Conservation (phyloP, 768 basidiomycete genomes). For the Boletus pseudopeckii region DNA sequence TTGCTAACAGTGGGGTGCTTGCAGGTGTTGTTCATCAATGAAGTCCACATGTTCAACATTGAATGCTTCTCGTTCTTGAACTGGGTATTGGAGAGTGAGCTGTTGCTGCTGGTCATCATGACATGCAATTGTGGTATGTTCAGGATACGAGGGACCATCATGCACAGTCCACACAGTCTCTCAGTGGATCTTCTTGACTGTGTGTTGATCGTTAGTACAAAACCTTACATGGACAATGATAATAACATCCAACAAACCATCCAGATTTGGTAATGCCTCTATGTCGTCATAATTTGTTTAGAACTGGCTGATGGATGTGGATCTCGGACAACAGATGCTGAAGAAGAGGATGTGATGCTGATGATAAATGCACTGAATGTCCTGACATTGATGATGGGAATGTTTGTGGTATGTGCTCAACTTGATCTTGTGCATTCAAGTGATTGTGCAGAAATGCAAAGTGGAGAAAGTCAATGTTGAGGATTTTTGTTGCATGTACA, state of each 20-base stretch:
- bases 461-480: no score
- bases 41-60: constrained; percentile 98
- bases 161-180: constrained; percentile 91
- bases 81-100: constrained; percentile 88
- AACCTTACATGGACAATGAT: constrained; percentile 46
- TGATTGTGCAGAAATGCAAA: constrained; percentile 63
- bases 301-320: not conserved
- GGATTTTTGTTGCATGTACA: no score
- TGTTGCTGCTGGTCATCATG: constrained; percentile 94
- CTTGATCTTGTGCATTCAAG: constrained; percentile 87
- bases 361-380: constrained; percentile 68
- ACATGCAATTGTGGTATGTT: constrained; percentile 59
- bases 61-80: constrained; percentile 99
- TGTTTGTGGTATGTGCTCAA: constrained; percentile 93
- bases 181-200: constrained; percentile 93
- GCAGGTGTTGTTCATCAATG: constrained; percentile 95
- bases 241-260: constrained; percentile 70
- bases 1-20: not conserved
- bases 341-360: constrained; percentile 93
- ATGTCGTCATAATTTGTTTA: not conserved
- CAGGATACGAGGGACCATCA: constrained; percentile 91
- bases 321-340: constrained; percentile 49
- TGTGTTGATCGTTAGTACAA: constrained; percentile 73
- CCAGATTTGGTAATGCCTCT: not conserved
- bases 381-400: constrained; percentile 82